Base-by-base conservation (phyloP, 257 asterid genomes). In the Phtheirospermum japonicum region DNA sequence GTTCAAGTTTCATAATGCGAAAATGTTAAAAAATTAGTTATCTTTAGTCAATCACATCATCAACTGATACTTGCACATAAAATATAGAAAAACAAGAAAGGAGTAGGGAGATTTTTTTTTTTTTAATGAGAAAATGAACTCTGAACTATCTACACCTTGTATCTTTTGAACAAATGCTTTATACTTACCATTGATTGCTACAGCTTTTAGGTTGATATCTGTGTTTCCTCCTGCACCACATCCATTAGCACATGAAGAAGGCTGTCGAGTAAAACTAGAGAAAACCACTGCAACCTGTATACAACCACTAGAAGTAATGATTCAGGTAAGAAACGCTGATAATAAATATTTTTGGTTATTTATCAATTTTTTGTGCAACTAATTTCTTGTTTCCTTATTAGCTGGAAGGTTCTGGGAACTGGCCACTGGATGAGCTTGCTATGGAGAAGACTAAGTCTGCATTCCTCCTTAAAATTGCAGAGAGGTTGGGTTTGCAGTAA, bases 351-450 rank as follows among this genome's bases (percentile, higher is more conserved):
- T 68, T 61, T 61, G 63, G 60, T 67, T 37, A 52, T 66, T 45
- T 30, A 32, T 50, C 43, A 40, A 42, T 33, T 48, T 54, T 45
- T 68, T 39, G 54, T 28, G 42, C 42, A 36, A 52, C 31, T 58
- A 10, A 46, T 13, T 57, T 63, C 59, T 75, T 65, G 59, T 67
- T 71, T 69, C 63, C 62, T 71, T 80, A 42, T 1, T 62, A 93
- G 99, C 85, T 93, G 57, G 97, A 87, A 87, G 99, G 99, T 70
- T 93, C 99, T 73, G 99, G 99, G 34, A 87, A 82, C 71, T 93
- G 99, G 99, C 99, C 95, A 8, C 63, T 86, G 97, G 94, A 89
- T 64, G 99, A 93, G 69, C 70, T 83, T 74, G 95, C 97, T 28
- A 72, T 82, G 81, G 99, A 93, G 84, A 93, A 89, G 82, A 93